Percentiles rank a stretch among this genome's conserved stretches.
phyloP scores from a whole-genome alignment of 176 grass and related monocot genomes.

The Aegilops sharonensis region DNA sequence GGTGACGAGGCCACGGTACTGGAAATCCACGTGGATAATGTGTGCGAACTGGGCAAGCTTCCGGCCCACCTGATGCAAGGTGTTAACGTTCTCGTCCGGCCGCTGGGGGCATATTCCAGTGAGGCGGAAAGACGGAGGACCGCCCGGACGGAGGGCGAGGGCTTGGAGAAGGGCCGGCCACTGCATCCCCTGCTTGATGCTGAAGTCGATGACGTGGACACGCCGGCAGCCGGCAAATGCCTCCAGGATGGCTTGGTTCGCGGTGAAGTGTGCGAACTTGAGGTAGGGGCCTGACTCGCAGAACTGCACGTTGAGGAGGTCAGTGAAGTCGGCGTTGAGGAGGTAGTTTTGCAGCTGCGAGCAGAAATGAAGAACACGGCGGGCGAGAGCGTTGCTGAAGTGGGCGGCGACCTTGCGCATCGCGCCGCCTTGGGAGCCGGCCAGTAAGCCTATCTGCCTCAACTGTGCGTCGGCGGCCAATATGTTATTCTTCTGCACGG shows the following conservation, averaged over 20 bases:
- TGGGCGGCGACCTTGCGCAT: too few relatives aligned
- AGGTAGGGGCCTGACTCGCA: constrained; percentile 95
- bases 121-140: constrained; percentile 72
- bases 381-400: too few relatives aligned
- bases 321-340: constrained; percentile 64
- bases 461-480: too few relatives aligned
- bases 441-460: too few relatives aligned
- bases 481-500: too few relatives aligned
- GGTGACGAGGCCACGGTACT: too few relatives aligned
- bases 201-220: constrained; percentile 92
- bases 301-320: constrained; percentile 85
- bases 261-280: constrained; percentile 99
- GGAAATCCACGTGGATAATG: too few relatives aligned
- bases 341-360: constrained; percentile 2
- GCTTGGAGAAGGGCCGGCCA: constrained; percentile 94
- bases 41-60: too few relatives aligned
- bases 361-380: too few relatives aligned
- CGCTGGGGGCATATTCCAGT: constrained; percentile 75
- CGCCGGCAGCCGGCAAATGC: constrained; percentile 74
- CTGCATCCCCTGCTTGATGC: constrained; percentile 95
- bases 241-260: constrained; percentile 92
- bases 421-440: too few relatives aligned
- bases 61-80: too few relatives aligned
- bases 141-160: constrained; percentile 78
- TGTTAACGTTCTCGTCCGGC: constrained; percentile 33